phyloP scores from a whole-genome alignment of 2,329 filamentous ascomycete genomes.

The Apiospora kogelbergensis region DNA sequence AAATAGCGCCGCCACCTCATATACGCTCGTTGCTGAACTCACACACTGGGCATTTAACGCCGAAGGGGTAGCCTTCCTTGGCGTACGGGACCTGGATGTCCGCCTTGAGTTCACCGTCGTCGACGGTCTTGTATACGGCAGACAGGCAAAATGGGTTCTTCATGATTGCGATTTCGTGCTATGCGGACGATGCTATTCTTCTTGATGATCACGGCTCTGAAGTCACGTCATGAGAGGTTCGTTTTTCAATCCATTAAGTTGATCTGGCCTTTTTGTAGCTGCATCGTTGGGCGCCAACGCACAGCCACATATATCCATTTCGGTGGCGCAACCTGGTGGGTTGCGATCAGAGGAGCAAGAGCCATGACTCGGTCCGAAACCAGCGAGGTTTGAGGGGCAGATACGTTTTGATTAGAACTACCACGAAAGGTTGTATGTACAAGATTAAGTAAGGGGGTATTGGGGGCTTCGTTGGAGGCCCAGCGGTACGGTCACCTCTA shows the following conservation, averaged over 20 bases:
- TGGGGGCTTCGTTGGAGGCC: neutral
- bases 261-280: constrained; percentile 2
- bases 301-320: constrained; percentile 3
- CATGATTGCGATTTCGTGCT: neutral
- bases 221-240: neutral
- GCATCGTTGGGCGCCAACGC: neutral
- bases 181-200: neutral
- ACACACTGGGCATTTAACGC: constrained; percentile 8
- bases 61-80: constrained; percentile 5
- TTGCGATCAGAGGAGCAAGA: neutral
- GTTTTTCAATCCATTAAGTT: neutral
- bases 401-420: neutral
- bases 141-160: constrained; percentile 10
- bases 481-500: neutral
- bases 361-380: constrained; percentile 5
- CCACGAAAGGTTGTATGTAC: neutral
- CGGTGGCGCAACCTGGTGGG: neutral
- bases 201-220: neutral
- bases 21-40: neutral
- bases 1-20: no score
- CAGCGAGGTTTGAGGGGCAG: neutral
- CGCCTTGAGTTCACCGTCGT: constrained; percentile 28
- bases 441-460: neutral
- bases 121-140: constrained; percentile 30
- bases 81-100: constrained; percentile 27